Evolutionary conservation across 371 early-diverging fungal species (phyloP).

Genomic region (Rhizomucor pusillus): DNA sequence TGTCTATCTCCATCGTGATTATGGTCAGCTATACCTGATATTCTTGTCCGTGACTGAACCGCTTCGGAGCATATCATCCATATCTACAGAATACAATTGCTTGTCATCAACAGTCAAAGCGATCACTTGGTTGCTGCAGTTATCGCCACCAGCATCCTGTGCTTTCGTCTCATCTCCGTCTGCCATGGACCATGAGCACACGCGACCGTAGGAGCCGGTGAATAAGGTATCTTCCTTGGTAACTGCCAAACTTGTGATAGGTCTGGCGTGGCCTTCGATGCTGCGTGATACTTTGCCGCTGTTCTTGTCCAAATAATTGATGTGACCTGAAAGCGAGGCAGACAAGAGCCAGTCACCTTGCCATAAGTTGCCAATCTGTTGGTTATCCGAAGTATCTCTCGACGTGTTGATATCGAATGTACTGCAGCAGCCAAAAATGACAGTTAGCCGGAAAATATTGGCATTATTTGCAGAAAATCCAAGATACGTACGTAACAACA

Average conservation of each 20-base stretch:
- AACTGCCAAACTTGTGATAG: conserved; percentile 78
- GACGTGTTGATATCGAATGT: conserved; percentile 50
- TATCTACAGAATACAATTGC: conserved; percentile 63
- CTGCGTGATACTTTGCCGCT: conserved; percentile 49
- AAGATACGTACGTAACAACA: conserved; percentile 63
- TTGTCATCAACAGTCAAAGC: conserved; percentile 40
- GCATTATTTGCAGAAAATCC: background rate
- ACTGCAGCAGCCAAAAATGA: conserved; percentile 15
- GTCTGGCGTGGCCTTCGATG: conserved; percentile 81
- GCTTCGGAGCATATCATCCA: conserved; percentile 70
- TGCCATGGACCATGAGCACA: conserved; percentile 63
- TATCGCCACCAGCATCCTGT: conserved; percentile 47
- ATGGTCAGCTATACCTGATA: conserved; percentile 22
- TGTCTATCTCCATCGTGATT: background rate
- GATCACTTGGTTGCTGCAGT: conserved; percentile 72
- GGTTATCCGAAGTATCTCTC: conserved; percentile 53
- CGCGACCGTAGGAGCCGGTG: conserved; percentile 88
- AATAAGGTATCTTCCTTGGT: conserved; percentile 60
- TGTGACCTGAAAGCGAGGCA: conserved; percentile 78
- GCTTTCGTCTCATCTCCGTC: conserved; percentile 31
- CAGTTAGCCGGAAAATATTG: background rate
- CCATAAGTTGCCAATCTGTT: conserved; percentile 97
- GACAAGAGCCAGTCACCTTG: conserved; percentile 69
- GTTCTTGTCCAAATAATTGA: conserved; percentile 78
- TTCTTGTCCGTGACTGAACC: conserved; percentile 15